These are phyloP conservation scores for Pisolithus thermaeus DNA, from an alignment of 1,284 basidiomycete genomes.

Conservation along the genomic window DNA sequence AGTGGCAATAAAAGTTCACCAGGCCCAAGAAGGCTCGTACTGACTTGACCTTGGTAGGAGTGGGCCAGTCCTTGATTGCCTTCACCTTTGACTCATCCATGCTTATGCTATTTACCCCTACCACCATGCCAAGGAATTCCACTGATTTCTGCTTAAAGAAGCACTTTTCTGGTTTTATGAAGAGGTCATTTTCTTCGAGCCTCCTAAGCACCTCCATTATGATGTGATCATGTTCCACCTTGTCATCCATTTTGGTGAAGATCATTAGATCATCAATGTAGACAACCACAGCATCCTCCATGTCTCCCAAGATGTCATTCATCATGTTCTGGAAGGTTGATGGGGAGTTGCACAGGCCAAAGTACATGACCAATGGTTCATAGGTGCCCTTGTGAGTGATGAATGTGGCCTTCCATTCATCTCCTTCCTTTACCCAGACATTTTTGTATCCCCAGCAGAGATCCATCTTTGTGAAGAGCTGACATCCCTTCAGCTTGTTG, in stretches of 20 bases:
- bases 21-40: slow-evolving; percentile 28
- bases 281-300: neutral
- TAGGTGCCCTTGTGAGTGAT: slow-evolving; percentile 27
- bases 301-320: neutral
- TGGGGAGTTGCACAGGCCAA: neutral
- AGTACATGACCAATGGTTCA: slow-evolving; percentile 8
- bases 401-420: slow-evolving; percentile 33
- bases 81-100: slow-evolving; percentile 37
- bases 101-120: neutral
- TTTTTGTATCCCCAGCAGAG: slow-evolving; percentile 8
- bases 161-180: too few relatives aligned
- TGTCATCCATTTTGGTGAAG: slow-evolving; percentile 1
- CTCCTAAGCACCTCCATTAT: slow-evolving; percentile 11
- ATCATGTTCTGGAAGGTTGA: neutral
- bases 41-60: slow-evolving; percentile 25
- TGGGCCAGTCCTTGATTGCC: slow-evolving; percentile 31
- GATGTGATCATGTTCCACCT: slow-evolving; percentile 10
- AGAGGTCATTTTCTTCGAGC: neutral
- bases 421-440: slow-evolving; percentile 27
- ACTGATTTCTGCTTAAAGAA: too few relatives aligned
- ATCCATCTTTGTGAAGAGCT: too few relatives aligned
- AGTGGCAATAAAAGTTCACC: slow-evolving; percentile 34
- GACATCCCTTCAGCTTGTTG: too few relatives aligned
- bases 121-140: too few relatives aligned
- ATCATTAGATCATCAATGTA: slow-evolving; percentile 8